These are phyloP conservation scores for Dittrichia graveolens DNA, from an alignment of 129 eudicot genomes.

Conservation along the genomic window DNA sequence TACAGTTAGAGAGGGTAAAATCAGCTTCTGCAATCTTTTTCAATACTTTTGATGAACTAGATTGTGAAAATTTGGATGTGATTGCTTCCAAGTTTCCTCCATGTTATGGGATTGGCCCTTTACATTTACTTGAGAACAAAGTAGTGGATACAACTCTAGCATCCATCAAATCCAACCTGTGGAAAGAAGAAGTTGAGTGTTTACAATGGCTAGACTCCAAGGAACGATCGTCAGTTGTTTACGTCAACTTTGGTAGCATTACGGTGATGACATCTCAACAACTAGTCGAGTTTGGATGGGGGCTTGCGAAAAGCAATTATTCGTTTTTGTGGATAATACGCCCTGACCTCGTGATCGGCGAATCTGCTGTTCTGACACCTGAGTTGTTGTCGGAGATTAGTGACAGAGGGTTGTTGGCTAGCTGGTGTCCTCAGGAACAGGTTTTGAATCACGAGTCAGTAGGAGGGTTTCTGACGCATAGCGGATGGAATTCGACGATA, in stretches of 20 bases:
- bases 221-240: constrained; percentile 34
- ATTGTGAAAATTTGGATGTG: constrained; percentile 27
- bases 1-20: constrained; percentile 23
- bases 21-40: constrained; percentile 43
- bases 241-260: constrained; percentile 43
- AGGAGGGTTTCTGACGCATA: constrained; percentile 35
- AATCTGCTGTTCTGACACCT: constrained; percentile 23
- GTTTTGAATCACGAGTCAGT: constrained; percentile 32
- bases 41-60: constrained; percentile 59
- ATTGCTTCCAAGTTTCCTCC: constrained; percentile 33
- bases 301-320: constrained; percentile 34
- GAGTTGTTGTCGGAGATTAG: constrained; percentile 23
- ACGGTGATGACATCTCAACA: constrained; percentile 37
- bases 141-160: constrained; percentile 22
- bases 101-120: constrained; percentile 50
- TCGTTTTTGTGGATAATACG: constrained; percentile 32
- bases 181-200: constrained; percentile 58
- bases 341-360: constrained; percentile 28
- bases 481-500: constrained; percentile 39
- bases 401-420: constrained; percentile 25
- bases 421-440: constrained; percentile 42
- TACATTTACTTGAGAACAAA: constrained; percentile 36
- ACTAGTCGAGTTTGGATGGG: constrained; percentile 41
- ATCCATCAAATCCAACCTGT: constrained; percentile 49
- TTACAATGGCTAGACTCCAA: constrained; percentile 51